These are phyloP conservation scores for Halteria grandinella DNA, from an alignment of 73 alveolate species.

Conservation along the genomic window DNA sequence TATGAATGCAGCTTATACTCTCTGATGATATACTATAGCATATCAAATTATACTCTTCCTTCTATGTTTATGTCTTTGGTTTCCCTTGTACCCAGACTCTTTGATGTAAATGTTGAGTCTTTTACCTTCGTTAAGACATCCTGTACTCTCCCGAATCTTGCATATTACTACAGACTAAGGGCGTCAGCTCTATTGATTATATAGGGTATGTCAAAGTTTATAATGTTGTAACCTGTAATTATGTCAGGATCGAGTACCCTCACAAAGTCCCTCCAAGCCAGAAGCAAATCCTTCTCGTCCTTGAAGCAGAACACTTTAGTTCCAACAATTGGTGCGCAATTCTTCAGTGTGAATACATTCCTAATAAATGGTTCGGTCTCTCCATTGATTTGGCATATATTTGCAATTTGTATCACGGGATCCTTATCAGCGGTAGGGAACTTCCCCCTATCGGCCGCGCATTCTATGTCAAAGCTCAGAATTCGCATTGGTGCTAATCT, in stretches of 20 bases:
- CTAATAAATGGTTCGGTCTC: conserved; percentile 89
- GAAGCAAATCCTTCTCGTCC: conserved; percentile 91
- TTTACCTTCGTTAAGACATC: conserved; percentile 77
- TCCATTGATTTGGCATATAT: conserved; percentile 93
- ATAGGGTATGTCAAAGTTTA: conserved; percentile 97
- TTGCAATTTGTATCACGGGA: conserved; percentile 97
- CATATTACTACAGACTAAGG: conserved; percentile 78
- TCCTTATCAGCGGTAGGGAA: conserved; percentile 91
- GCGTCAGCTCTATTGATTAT: conserved; percentile 89
- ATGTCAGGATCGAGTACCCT: conserved; percentile 96
- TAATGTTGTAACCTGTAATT: conserved; percentile 97
- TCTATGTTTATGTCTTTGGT: conserved; percentile 72
- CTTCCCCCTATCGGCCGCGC: conserved; percentile 87
- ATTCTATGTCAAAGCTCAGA: conserved; percentile 98
- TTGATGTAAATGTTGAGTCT: conserved; percentile 88
- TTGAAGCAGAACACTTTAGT: conserved; percentile 91
- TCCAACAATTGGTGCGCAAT: conserved; percentile 98
- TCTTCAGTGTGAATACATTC: conserved; percentile 94
- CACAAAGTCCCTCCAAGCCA: conserved; percentile 91
- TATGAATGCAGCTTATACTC: conserved; percentile 97
- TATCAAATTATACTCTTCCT: conserved; percentile 97
- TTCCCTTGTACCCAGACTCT: conserved; percentile 92
- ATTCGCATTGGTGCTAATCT: conserved; percentile 98
- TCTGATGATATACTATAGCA: conserved; percentile 95
- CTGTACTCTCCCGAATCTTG: conserved; percentile 85